These are phyloP conservation scores for Stentor coeruleus DNA, from an alignment of 73 alveolate genomes.

Conservation along the genomic window DNA sequence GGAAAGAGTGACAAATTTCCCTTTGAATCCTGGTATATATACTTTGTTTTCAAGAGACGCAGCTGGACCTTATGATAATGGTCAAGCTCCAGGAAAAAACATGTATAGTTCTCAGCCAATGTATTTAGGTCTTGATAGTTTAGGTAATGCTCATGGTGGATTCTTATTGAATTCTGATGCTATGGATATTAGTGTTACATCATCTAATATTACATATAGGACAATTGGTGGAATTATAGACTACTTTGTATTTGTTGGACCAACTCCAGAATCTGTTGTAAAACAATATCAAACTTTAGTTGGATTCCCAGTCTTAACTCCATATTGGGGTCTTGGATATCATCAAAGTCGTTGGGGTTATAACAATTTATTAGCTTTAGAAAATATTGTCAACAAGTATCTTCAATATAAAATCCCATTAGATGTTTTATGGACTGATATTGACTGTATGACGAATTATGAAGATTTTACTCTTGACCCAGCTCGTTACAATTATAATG, in stretches of 20 bases:
- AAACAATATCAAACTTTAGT: conserved; percentile 61
- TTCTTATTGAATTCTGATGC: conserved; percentile 3
- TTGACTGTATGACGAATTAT: conserved; percentile 88
- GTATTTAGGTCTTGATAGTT: conserved; percentile 28
- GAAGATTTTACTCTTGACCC: conserved; percentile 54
- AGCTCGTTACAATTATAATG: conserved; percentile 32
- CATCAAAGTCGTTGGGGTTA: conserved; percentile 92
- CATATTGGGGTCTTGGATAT: conserved; percentile 84
- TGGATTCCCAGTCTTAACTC: conserved; percentile 82
- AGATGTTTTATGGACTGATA: conserved; percentile 95
- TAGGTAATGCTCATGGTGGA: background rate
- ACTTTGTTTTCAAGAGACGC: conserved; percentile 39
- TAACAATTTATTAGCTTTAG: conserved; percentile 59
- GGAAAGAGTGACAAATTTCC: conserved; percentile 6
- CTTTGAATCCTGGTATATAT: background rate
- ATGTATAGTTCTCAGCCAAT: conserved; percentile 61
- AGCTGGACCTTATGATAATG: conserved; percentile 60
- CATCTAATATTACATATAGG: background rate
- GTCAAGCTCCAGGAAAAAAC: conserved; percentile 47
- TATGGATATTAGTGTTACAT: background rate
- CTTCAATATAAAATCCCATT: conserved; percentile 70
- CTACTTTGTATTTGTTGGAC: background rate
- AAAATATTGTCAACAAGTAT: conserved; percentile 53
- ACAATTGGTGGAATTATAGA: background rate
- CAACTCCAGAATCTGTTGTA: conserved; percentile 64